phyloP scores from a whole-genome alignment of 1,284 basidiomycete genomes.

The Mycena citricolor region DNA sequence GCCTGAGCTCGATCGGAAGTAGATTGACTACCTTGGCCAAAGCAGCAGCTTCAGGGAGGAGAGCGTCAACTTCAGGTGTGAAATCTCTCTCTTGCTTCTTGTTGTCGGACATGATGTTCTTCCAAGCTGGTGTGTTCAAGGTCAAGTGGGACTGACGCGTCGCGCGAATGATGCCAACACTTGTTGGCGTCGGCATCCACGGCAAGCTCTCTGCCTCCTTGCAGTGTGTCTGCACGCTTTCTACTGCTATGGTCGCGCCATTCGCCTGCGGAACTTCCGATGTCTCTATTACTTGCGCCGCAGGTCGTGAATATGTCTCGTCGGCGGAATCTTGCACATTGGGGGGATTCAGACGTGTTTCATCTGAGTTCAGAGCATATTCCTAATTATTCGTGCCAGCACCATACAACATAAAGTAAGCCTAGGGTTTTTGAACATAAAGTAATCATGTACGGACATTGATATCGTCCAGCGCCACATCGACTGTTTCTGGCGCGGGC shows the following conservation, averaged over 20 bases:
- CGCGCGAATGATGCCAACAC: slow-evolving; percentile 42
- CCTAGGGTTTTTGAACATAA: slow-evolving; percentile 29
- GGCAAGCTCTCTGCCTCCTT: no score
- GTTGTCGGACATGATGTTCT: slow-evolving; percentile 65
- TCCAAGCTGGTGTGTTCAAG: slow-evolving; percentile 34
- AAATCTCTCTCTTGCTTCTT: slow-evolving; percentile 81
- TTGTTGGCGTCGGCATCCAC: slow-evolving; percentile 33
- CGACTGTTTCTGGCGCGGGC: slow-evolving; percentile 13
- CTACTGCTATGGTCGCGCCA: no score
- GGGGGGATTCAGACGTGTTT: no score
- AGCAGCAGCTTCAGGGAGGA: slow-evolving; percentile 56
- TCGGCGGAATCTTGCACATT: no score
- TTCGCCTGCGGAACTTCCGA: no score
- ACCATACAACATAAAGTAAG: slow-evolving; percentile 39
- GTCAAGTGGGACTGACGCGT: slow-evolving; percentile 65
- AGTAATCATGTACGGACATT: slow-evolving; percentile 47
- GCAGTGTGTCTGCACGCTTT: no score
- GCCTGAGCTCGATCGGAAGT: slow-evolving; percentile 5
- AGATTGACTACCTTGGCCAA: slow-evolving; percentile 50
- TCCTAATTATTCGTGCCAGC: slow-evolving; percentile 36
- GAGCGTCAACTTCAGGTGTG: slow-evolving; percentile 64
- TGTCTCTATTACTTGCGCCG: no score
- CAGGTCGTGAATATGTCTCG: no score
- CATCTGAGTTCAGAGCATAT: not conserved
- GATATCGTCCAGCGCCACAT: slow-evolving; percentile 40